Evolutionary conservation across 768 basidiomycete genomes (phyloP).

Genomic region (Rhodotorula graminis): DNA sequence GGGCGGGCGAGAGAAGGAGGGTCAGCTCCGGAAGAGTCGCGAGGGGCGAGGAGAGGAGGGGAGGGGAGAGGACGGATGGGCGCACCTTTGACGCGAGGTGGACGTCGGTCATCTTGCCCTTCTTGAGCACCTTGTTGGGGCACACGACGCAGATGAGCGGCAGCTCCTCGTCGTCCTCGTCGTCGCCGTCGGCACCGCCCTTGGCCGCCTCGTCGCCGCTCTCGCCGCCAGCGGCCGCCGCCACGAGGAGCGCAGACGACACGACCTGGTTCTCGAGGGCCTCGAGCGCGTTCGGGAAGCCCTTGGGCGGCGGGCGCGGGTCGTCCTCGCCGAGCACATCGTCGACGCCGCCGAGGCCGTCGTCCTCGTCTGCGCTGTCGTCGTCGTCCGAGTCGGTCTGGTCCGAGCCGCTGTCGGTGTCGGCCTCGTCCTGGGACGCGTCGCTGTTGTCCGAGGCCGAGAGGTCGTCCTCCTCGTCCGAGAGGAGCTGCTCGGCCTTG

Average conservation of each 20-base stretch:
- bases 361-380: not conserved
- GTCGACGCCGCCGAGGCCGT: slow-evolving; percentile 2
- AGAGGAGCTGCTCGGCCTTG: slow-evolving; percentile 18
- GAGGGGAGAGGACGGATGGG: not conserved
- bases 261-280: slow-evolving; percentile 28
- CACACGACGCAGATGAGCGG: slow-evolving; percentile 36
- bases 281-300: slow-evolving; percentile 30
- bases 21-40: no score
- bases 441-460: slow-evolving; percentile 2
- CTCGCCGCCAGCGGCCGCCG: not conserved
- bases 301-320: slow-evolving; percentile 22
- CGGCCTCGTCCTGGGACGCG: slow-evolving; percentile 1
- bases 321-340: not conserved
- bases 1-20: not conserved
- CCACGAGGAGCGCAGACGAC: slow-evolving; percentile 5
- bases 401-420: not conserved
- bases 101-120: slow-evolving; percentile 34
- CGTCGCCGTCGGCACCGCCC: not conserved
- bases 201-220: slow-evolving; percentile 14
- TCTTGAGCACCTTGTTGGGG: slow-evolving; percentile 37
- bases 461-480: slow-evolving; percentile 12
- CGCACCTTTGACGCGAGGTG: slow-evolving; percentile 36
- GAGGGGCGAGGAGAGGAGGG: no score
- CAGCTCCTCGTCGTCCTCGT: slow-evolving; percentile 20
- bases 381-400: not conserved